Percentiles rank a stretch among this genome's conserved stretches.
phyloP scores from a whole-genome alignment of 1,284 basidiomycete genomes.

The Tylopilus sp. region DNA sequence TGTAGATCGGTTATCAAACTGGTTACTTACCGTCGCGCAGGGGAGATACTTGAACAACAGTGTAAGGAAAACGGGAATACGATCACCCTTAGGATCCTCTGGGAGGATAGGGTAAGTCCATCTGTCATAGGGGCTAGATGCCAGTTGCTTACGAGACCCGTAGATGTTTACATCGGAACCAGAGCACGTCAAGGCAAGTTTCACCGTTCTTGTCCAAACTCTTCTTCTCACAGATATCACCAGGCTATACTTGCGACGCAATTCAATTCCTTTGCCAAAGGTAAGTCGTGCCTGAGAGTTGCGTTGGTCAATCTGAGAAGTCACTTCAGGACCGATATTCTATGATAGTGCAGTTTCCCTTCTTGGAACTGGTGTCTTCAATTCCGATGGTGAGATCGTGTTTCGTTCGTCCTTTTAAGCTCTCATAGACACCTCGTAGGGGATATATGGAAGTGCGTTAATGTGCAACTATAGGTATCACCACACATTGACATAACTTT shows the following conservation, averaged over 20 bases:
- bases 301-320: slow-evolving; percentile 10
- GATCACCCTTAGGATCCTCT: slow-evolving; percentile 33
- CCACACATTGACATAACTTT: slow-evolving; percentile 3
- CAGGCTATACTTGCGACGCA: slow-evolving; percentile 39
- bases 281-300: slow-evolving; percentile 16
- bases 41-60: slow-evolving; percentile 26
- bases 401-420: background rate
- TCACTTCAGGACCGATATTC: slow-evolving; percentile 19
- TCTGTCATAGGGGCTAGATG: background rate
- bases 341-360: slow-evolving; percentile 36
- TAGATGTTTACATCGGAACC: slow-evolving; percentile 38
- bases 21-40: slow-evolving; percentile 20
- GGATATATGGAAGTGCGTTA: slow-evolving; percentile 52
- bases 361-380: slow-evolving; percentile 58
- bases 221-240: background rate
- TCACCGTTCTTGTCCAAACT: background rate
- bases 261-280: slow-evolving; percentile 48
- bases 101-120: slow-evolving; percentile 31
- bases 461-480: background rate
- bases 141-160: background rate
- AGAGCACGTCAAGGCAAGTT: slow-evolving; percentile 41
- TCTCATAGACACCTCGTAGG: slow-evolving; percentile 30
- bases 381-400: slow-evolving; percentile 48
- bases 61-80: slow-evolving; percentile 30
- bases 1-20: background rate